phyloP scores from a whole-genome alignment of 768 basidiomycete genomes.

The Mycena rosella region DNA sequence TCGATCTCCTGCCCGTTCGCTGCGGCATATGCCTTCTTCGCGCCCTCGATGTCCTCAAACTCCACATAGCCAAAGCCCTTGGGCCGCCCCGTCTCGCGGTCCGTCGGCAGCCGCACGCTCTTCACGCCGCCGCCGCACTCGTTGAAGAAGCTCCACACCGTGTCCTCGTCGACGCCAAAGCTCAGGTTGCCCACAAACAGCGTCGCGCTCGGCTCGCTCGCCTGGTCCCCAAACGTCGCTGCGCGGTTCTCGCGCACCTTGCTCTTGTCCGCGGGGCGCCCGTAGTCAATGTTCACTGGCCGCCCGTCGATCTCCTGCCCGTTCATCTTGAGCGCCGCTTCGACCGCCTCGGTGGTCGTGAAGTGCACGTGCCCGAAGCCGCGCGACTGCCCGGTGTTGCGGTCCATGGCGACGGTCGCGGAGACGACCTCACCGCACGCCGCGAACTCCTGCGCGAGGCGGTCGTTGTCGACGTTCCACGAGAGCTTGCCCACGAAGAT shows the following conservation, averaged over 20 bases:
- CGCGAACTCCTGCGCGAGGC: slow-evolving; percentile 91
- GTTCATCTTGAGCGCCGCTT: slow-evolving; percentile 84
- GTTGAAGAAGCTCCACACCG: slow-evolving; percentile 90
- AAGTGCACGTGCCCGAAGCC: slow-evolving; percentile 91
- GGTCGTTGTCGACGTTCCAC: slow-evolving; percentile 98
- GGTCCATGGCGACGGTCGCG: slow-evolving; percentile 91
- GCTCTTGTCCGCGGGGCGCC: slow-evolving; percentile 72
- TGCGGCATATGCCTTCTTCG: slow-evolving; percentile 83
- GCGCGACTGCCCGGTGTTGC: slow-evolving; percentile 83
- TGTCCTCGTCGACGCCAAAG: slow-evolving; percentile 84
- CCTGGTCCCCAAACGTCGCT: slow-evolving; percentile 79
- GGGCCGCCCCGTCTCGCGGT: slow-evolving; percentile 88
- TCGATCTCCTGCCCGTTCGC: slow-evolving; percentile 81
- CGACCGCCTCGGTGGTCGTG: slow-evolving; percentile 74
- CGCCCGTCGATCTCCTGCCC: slow-evolving; percentile 96
- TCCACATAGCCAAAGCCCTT: slow-evolving; percentile 99
- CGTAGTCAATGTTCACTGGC: slow-evolving; percentile 82
- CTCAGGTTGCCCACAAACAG: slow-evolving; percentile 95
- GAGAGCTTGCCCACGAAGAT: slow-evolving; percentile 95
- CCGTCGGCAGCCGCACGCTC: slow-evolving; percentile 91
- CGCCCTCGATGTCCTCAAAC: slow-evolving; percentile 83
- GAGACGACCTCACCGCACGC: slow-evolving; percentile 89
- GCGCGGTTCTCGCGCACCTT: slow-evolving; percentile 77
- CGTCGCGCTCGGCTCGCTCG: slow-evolving; percentile 74
- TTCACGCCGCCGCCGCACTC: slow-evolving; percentile 84